A percentile compares a stretch with the other conserved stretches of the same genome.
Conservation (phyloP, 2,329 filamentous ascomycete genomes). For the Trematosphaeria pertusa region DNA sequence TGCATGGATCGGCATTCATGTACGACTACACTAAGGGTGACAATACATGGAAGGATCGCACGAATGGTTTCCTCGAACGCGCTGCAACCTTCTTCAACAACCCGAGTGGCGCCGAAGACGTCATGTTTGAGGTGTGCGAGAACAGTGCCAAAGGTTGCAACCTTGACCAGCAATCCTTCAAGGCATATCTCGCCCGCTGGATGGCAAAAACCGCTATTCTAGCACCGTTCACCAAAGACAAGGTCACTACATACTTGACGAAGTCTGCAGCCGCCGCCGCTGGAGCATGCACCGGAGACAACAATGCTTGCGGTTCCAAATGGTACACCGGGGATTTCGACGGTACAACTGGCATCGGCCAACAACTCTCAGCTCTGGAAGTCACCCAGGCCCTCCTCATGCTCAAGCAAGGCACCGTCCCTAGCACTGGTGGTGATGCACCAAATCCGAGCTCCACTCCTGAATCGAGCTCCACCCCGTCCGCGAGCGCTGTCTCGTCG, state of each 20-base stretch:
- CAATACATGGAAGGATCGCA: conserved; percentile 63
- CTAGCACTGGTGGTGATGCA: conserved; percentile 29
- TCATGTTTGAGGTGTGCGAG: conserved; percentile 76
- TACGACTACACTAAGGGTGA: conserved; percentile 59
- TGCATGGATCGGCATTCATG: conserved; percentile 64
- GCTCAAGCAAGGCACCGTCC: conserved; percentile 39
- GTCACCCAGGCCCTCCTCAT: conserved; percentile 53
- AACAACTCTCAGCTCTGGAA: conserved; percentile 55
- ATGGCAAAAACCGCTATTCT: conserved; percentile 54
- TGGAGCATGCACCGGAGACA: conserved; percentile 52
- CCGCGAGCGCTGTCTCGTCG: background rate
- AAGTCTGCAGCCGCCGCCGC: conserved; percentile 53
- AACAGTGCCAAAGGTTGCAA: conserved; percentile 61
- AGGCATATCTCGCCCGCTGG: conserved; percentile 76
- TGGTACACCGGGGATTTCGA: conserved; percentile 55
- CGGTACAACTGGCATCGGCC: conserved; percentile 50
- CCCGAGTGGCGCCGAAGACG: conserved; percentile 54
- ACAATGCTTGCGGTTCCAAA: conserved; percentile 52
- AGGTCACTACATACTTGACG: conserved; percentile 48
- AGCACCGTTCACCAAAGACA: conserved; percentile 50
- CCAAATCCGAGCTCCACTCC: conserved; percentile 21
- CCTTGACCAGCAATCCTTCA: conserved; percentile 76
- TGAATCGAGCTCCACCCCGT: conserved; percentile 20
- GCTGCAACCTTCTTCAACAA: conserved; percentile 62
- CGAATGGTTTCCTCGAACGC: conserved; percentile 65